Evolutionary conservation across 768 basidiomycete genomes (phyloP).

Genomic region (Paxillus ammoniavirescens): DNA sequence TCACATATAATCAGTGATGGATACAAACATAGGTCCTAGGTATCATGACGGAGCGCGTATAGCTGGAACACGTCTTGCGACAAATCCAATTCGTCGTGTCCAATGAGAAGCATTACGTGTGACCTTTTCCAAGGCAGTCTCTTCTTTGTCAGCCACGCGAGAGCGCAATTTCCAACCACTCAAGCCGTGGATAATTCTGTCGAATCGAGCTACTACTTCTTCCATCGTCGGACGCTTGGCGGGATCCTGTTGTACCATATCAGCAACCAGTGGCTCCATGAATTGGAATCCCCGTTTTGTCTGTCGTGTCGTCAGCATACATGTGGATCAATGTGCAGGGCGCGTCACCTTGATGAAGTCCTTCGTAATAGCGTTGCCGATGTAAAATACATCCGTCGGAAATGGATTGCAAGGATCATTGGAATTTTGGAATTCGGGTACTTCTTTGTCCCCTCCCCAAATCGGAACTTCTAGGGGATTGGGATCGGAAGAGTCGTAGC

Average conservation of each 20-base stretch:
- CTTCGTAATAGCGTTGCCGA: conserved; percentile 37
- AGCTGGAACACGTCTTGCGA: conserved; percentile 10
- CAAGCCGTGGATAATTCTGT: conserved; percentile 3
- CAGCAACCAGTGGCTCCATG: conserved; percentile 14
- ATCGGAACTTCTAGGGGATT: conserved; percentile 29
- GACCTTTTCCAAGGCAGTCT: conserved; percentile 12
- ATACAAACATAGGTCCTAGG: background rate
- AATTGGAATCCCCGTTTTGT: conserved; percentile 18
- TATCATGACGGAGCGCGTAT: conserved; percentile 2
- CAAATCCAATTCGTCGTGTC: conserved; percentile 19
- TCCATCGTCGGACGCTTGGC: conserved; percentile 21
- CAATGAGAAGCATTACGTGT: conserved; percentile 20
- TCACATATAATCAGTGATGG: no score
- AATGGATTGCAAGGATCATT: conserved; percentile 36
- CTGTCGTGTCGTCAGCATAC: background rate
- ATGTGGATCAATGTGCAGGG: background rate
- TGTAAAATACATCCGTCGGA: conserved; percentile 42
- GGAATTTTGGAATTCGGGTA: conserved; percentile 36
- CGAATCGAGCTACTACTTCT: conserved; percentile 20
- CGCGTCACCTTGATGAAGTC: conserved; percentile 32
- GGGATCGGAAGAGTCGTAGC: conserved; percentile 24
- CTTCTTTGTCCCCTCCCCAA: conserved; percentile 41
- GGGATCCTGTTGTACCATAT: conserved; percentile 24
- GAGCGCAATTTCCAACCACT: conserved; percentile 23
- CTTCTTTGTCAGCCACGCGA: conserved; percentile 18